Evolutionary conservation across 2,329 filamentous ascomycete genomes (phyloP).

Genomic region (Fusarium sterilihyphosum): DNA sequence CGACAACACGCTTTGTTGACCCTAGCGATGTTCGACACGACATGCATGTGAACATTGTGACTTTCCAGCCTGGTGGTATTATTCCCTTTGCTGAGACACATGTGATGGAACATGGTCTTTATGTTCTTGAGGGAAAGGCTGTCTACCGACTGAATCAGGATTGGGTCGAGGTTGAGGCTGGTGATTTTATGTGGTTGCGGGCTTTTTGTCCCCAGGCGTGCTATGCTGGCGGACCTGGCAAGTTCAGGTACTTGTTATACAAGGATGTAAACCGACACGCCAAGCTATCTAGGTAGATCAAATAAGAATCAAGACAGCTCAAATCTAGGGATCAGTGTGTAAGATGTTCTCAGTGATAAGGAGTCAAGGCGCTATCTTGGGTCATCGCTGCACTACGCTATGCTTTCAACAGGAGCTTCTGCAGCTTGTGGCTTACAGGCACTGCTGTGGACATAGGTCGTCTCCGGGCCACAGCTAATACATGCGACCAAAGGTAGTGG

Average conservation of each 20-base stretch:
- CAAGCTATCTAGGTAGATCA: not conserved
- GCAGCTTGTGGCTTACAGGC: accelerated
- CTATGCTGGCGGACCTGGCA: conserved; percentile 25
- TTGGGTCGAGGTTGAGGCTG: conserved; percentile 23
- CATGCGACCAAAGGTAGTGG: conserved; percentile 1
- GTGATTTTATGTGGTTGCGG: conserved; percentile 27
- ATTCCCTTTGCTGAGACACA: conserved; percentile 28
- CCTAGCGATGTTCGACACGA: conserved; percentile 20
- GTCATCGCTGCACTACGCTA: no score
- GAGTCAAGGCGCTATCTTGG: no score
- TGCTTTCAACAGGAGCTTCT: not conserved
- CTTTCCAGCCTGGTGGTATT: conserved; percentile 18
- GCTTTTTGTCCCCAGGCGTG: conserved; percentile 27
- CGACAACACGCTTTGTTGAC: conserved; percentile 21
- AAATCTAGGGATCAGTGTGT: no score
- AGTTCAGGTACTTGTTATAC: conserved; percentile 19
- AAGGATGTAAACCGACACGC: conserved; percentile 26
- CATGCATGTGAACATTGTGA: conserved; percentile 29
- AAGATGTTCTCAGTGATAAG: no score
- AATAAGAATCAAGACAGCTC: not conserved
- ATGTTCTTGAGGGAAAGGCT: conserved; percentile 23
- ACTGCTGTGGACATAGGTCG: not conserved
- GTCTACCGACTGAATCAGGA: conserved; percentile 25
- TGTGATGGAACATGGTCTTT: conserved; percentile 28
- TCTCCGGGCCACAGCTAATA: accelerated